Conservation (phyloP, 371 early-diverging fungal species). For the Choanephora cucurbitarum region DNA sequence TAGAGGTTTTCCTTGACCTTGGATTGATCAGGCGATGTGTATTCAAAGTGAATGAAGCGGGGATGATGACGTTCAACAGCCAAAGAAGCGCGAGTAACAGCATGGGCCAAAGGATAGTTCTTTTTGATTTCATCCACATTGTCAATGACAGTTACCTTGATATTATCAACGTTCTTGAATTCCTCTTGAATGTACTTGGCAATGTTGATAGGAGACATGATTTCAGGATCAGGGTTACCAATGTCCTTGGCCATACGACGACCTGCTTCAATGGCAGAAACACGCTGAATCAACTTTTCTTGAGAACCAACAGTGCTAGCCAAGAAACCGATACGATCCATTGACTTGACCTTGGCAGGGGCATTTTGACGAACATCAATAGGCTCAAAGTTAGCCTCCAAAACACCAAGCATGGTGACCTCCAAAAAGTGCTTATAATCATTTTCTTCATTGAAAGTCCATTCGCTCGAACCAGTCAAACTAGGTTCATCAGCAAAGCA, state of each 20-base stretch:
- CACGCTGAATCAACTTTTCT: conserved; percentile 36
- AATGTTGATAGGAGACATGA: conserved; percentile 80
- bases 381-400: conserved; percentile 75
- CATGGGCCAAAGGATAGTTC: conserved; percentile 84
- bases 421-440: conserved; percentile 72
- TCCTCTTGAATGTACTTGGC: conserved; percentile 70
- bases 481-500: conserved; percentile 59
- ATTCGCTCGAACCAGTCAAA: conserved; percentile 14
- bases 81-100: conserved; percentile 80
- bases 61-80: conserved; percentile 77
- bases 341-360: conserved; percentile 40
- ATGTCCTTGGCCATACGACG: conserved; percentile 77
- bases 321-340: conserved; percentile 57
- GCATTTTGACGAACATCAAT: conserved; percentile 81
- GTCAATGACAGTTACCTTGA: conserved; percentile 66
- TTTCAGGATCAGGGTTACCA: conserved; percentile 84
- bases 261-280: conserved; percentile 76
- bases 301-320: conserved; percentile 33
- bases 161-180: conserved; percentile 44
- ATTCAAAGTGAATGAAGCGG: conserved; percentile 79
- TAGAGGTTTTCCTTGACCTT: conserved; percentile 83
- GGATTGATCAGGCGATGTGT: conserved; percentile 72
- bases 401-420: conserved; percentile 73
- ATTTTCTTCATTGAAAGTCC: conserved; percentile 34
- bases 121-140: conserved; percentile 68